Evolutionary conservation across 2,329 filamentous ascomycete genomes (phyloP), one percentile per base, ranked within the genome.

Genomic region (Emmonsiellopsis sp.): DNA sequence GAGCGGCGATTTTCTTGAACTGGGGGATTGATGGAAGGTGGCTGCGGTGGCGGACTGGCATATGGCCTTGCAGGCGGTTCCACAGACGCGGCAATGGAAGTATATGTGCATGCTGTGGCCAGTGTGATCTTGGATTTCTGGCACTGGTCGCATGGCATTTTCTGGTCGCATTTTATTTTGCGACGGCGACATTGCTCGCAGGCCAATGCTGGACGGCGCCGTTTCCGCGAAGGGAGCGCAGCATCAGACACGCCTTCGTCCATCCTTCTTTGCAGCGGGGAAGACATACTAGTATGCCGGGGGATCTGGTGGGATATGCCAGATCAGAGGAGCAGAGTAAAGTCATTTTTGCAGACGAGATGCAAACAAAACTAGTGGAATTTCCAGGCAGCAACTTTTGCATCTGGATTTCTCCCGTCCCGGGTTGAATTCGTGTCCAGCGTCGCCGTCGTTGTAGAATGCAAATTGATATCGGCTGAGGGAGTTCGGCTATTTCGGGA

Each of bases 141-240:
- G 33, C 45, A 48, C 37, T 48, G 45, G 27, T 48, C n/a, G 45
- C 45, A 50, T 0, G 39, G 49, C 27, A 51, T n/a, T 27, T 42
- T 44, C 10, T 44, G 49, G 32, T 51, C 49, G 42, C 49, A 51
- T 44, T 37, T 51, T n/a, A 51, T 36, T 3, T 51, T 51, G 11
- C 49, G 39, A 31, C 49, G 21, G 33, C 49, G 39, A 44, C 49
- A 51, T 44, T 51, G 39, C 13, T 51, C 49, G 5, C 49, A 51
- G 10, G 49, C 49, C 31, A 51, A 44, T 7, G 49, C 49, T 36
- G 49, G 49, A 13, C 49, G 37, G 11, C 49, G 37, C 3, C 49
- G 49, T 36, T 51, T 51, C 37, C 37, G 37, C 13, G 13, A 33
- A 7, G n/a, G 27, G 13, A 46, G 31, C 13, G 14, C 27, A 33